A percentile compares a stretch with the other conserved stretches of the same genome.
These are phyloP conservation scores for Panaeolus papilionaceus DNA, from an alignment of 768 basidiomycete species.

Conservation along the genomic window DNA sequence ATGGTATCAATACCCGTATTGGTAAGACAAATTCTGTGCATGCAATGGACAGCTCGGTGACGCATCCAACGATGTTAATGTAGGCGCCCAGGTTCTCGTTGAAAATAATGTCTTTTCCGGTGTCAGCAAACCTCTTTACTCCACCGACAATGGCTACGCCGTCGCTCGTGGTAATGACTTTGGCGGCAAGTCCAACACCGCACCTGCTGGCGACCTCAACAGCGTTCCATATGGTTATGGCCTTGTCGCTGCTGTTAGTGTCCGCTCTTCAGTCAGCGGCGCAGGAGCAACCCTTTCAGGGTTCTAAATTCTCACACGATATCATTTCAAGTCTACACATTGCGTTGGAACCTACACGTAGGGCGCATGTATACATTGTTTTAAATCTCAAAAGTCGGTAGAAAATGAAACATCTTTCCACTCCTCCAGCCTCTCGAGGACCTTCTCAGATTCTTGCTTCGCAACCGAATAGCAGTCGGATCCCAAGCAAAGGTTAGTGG, in stretches of 20 bases:
- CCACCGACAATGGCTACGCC: constrained; percentile 47
- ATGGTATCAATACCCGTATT: constrained; percentile 50
- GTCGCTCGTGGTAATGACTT: constrained; percentile 30
- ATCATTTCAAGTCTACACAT: no score
- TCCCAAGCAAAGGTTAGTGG: constrained; percentile 32
- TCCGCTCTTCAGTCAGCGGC: neutral
- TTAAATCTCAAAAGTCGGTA: constrained; percentile 26
- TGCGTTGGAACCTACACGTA: no score
- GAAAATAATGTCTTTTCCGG: no score
- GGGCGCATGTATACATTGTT: neutral
- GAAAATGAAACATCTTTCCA: constrained; percentile 37
- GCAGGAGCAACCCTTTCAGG: no score
- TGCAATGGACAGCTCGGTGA: no score
- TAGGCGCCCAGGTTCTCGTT: constrained; percentile 30
- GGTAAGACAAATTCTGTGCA: constrained; percentile 26
- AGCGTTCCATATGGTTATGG: neutral
- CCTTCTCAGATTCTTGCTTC: constrained; percentile 25
- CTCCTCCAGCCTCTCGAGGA: constrained; percentile 29
- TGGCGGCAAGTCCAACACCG: neutral
- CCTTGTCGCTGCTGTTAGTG: neutral
- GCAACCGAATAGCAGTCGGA: constrained; percentile 33
- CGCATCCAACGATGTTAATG: neutral
- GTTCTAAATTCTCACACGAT: no score
- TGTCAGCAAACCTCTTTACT: constrained; percentile 42
- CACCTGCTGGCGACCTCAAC: no score